Conservation (phyloP, 768 basidiomycete genomes). For the Calocybe indica region DNA sequence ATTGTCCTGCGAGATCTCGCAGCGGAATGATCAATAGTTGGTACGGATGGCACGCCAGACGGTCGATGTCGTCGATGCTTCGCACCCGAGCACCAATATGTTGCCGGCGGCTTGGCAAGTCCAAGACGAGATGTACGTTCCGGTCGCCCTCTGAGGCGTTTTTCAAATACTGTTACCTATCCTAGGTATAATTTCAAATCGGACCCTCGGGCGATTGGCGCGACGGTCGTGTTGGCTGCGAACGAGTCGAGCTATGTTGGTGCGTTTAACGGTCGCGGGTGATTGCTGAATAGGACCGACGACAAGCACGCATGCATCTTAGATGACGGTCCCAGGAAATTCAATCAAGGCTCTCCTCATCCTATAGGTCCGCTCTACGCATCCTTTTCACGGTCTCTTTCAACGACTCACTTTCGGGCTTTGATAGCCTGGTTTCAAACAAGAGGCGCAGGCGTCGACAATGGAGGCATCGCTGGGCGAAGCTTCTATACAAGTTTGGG, state of each 20-base stretch:
- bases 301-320: neutral
- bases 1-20: neutral
- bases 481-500: conserved; percentile 85
- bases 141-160: neutral
- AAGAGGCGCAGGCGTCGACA: conserved; percentile 58
- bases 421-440: conserved; percentile 78
- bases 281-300: neutral
- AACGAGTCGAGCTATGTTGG: conserved; percentile 61
- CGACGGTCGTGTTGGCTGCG: conserved; percentile 55
- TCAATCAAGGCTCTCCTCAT: conserved; percentile 68
- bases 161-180: neutral
- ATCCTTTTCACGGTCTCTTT: neutral
- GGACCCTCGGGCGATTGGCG: conserved; percentile 61
- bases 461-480: conserved; percentile 42
- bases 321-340: conserved; percentile 46
- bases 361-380: conserved; percentile 57
- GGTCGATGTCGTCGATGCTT: conserved; percentile 47
- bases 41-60: conserved; percentile 25
- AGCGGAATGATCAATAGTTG: neutral
- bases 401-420: neutral
- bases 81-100: conserved; percentile 57
- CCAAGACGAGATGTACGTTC: conserved; percentile 53
- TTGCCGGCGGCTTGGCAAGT: conserved; percentile 48
- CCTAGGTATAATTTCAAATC: conserved; percentile 66
- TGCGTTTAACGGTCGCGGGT: conserved; percentile 15